phyloP scores from a whole-genome alignment of 129 eudicot genomes.

The Oenanthe sinensis region DNA sequence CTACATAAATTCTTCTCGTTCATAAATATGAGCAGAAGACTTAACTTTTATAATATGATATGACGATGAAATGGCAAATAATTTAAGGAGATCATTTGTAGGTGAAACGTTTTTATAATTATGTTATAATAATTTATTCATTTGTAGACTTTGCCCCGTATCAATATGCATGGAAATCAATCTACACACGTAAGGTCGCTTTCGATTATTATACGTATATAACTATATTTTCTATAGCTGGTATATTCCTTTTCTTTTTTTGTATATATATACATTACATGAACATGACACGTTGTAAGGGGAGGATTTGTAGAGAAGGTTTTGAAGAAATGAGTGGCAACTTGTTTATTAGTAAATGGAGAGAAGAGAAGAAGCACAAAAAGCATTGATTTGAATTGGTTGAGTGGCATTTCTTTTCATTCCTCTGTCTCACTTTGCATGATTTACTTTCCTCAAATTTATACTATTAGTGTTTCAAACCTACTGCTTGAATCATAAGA shows the following conservation, averaged over 20 bases:
- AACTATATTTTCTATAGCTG: too few species aligned
- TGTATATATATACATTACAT: too few species aligned
- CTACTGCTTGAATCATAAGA: neutral
- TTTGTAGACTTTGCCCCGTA: neutral
- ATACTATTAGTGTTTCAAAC: neutral
- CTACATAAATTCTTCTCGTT: neutral
- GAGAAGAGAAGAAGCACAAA: conserved; percentile 11
- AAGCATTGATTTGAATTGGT: conserved; percentile 59
- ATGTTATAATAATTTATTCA: too few species aligned
- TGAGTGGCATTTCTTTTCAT: conserved; percentile 42
- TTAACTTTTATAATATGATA: neutral
- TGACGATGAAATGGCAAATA: neutral
- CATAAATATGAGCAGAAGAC: neutral
- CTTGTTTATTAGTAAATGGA: conserved; percentile 22
- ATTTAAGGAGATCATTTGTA: neutral
- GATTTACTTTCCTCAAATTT: neutral
- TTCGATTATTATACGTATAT: too few species aligned
- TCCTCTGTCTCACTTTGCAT: neutral
- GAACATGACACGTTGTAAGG: neutral
- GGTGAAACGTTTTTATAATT: neutral
- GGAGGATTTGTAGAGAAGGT: neutral
- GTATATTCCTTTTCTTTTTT: too few species aligned
- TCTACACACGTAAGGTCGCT: neutral
- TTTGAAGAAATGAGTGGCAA: conserved; percentile 19
- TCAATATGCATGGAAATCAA: neutral